Conservation (phyloP, 1,284 basidiomycete genomes). For the Malassezia vespertilionis region DNA sequence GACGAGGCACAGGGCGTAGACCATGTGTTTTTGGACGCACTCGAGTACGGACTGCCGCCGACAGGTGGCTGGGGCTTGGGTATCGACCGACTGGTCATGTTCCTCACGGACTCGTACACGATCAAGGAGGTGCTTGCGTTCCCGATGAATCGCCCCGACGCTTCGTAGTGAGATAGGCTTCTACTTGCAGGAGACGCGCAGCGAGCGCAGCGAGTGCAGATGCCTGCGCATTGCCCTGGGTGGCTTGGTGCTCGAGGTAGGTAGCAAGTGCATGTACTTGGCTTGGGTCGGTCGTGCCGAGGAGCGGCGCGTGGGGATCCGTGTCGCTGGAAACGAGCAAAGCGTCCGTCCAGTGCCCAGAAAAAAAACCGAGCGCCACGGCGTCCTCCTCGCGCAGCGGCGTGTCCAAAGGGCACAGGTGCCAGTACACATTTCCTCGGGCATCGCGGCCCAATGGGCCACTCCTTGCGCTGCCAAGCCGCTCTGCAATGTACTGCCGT, state of each 20-base stretch:
- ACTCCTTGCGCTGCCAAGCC: not conserved
- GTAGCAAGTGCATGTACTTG: not conserved
- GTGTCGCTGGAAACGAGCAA: conserved; percentile 2
- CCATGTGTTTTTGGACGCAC: conserved; percentile 53
- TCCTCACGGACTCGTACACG: conserved; percentile 50
- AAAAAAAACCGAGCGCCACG: not conserved
- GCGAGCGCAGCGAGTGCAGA: not conserved
- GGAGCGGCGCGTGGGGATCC: not conserved
- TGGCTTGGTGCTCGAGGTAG: conserved; percentile 2
- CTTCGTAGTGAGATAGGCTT: conserved; percentile 6
- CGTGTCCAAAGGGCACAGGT: conserved; percentile 11
- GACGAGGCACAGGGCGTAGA: conserved; percentile 97
- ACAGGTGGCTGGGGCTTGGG: conserved; percentile 62
- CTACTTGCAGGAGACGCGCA: conserved; percentile 1
- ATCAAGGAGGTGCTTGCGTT: conserved; percentile 82
- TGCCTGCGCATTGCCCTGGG: not conserved
- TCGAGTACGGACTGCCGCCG: conserved; percentile 93
- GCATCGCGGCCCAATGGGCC: conserved; percentile 19
- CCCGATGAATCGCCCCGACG: conserved; percentile 73
- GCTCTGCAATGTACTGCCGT: not conserved
- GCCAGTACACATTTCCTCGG: conserved; percentile 20
- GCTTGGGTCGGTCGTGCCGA: not conserved
- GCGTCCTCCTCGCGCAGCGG: not conserved
- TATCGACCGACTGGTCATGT: conserved; percentile 29
- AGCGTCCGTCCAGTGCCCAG: conserved; percentile 11